A percentile compares a stretch with the other conserved stretches of the same genome.
Conservation (phyloP, 2,329 filamentous ascomycete genomes). For the Monosporascus cannonballus region DNA sequence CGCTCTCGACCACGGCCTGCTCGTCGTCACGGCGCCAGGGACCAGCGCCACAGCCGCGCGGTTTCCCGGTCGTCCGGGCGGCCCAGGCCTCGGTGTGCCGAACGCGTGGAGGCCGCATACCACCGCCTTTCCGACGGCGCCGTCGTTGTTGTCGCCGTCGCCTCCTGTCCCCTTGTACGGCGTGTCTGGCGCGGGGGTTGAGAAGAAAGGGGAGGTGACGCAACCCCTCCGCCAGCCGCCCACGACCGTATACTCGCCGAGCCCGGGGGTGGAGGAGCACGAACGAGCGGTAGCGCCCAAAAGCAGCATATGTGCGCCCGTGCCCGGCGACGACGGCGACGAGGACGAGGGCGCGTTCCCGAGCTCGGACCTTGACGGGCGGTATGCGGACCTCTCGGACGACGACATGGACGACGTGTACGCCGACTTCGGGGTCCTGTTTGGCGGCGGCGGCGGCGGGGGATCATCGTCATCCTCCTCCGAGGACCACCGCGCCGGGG, state of each 20-base stretch:
- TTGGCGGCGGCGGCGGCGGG: slow-evolving; percentile 28
- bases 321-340: slow-evolving; percentile 29
- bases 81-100: slow-evolving; percentile 12
- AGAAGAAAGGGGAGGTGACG: too few species aligned
- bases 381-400: slow-evolving; percentile 32
- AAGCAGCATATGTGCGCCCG: slow-evolving; percentile 13
- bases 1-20: slow-evolving; percentile 28
- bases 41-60: neutral
- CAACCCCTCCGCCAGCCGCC: too few species aligned
- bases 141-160: neutral
- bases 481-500: neutral
- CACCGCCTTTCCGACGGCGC: slow-evolving; percentile 7
- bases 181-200: too few species aligned
- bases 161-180: too few species aligned
- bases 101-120: slow-evolving; percentile 22
- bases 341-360: slow-evolving; percentile 44
- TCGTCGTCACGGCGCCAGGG: slow-evolving; percentile 19
- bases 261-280: too few species aligned
- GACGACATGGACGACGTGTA: slow-evolving; percentile 47
- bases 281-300: neutral
- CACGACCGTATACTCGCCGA: too few species aligned
- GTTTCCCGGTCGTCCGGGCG: slow-evolving; percentile 5
- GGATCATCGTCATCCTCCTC: neutral
- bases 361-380: slow-evolving; percentile 37
- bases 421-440: slow-evolving; percentile 48